phyloP scores from a whole-genome alignment of 2,329 filamentous ascomycete species.

The Drechslerella dactyloides region DNA sequence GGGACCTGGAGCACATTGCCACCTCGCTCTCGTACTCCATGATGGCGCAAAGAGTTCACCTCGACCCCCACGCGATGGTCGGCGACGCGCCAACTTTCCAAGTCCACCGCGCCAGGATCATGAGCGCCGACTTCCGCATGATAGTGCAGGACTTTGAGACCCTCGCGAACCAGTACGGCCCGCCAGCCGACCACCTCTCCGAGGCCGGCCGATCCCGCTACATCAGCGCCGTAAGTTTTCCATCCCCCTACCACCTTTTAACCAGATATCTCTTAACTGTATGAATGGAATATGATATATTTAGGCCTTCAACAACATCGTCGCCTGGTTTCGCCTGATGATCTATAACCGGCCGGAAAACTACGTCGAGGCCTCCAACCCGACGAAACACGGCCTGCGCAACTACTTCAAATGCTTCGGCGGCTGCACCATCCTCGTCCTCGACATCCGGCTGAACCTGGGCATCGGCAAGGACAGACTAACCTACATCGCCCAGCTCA shows the following conservation, averaged over 20 bases:
- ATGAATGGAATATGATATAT: background rate
- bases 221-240: conserved; percentile 28
- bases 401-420: conserved; percentile 50
- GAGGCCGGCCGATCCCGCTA: conserved; percentile 41
- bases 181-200: conserved; percentile 36
- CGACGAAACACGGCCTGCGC: conserved; percentile 31
- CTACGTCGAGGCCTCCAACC: conserved; percentile 23
- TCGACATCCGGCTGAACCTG: conserved; percentile 40
- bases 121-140: conserved; percentile 21
- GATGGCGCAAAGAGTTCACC: conserved; percentile 46
- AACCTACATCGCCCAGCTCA: conserved; percentile 40
- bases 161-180: conserved; percentile 43
- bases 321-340: conserved; percentile 44
- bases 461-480: conserved; percentile 41
- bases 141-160: conserved; percentile 47
- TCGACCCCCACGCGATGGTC: conserved; percentile 46
- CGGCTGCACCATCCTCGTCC: conserved; percentile 47
- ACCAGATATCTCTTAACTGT: background rate
- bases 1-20: conserved; percentile 39
- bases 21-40: conserved; percentile 43
- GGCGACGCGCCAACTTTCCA: conserved; percentile 45
- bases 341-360: conserved; percentile 47
- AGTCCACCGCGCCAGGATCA: conserved; percentile 40
- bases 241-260: background rate
- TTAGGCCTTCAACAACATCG: conserved; percentile 44